phyloP scores from a whole-genome alignment of 2,329 filamentous ascomycete genomes.

The Grosmannia huntii region DNA sequence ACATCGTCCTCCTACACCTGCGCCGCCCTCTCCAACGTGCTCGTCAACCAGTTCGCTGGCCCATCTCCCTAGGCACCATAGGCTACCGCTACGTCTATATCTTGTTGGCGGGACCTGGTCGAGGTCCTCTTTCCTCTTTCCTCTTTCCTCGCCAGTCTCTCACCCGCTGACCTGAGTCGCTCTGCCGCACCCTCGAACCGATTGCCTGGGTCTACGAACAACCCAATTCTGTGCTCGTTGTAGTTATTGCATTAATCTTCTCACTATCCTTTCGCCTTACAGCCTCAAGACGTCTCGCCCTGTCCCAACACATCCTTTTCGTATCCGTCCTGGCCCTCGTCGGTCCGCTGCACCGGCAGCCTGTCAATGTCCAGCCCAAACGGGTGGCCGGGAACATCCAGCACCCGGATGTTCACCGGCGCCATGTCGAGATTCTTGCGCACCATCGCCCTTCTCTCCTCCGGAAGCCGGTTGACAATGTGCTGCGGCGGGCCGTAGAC shows the following conservation, averaged over 20 bases:
- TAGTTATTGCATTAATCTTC: no score
- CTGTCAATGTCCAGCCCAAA: background rate
- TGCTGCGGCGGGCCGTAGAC: constrained; percentile 8
- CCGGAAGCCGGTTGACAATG: constrained; percentile 2
- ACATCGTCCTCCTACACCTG: constrained; percentile 31
- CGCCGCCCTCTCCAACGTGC: constrained; percentile 29
- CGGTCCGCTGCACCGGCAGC: background rate
- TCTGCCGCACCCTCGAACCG: constrained; percentile 35
- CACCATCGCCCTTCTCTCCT: constrained; percentile 5
- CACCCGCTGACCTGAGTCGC: constrained; percentile 21
- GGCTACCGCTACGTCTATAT: constrained; percentile 30
- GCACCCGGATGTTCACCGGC: constrained; percentile 8
- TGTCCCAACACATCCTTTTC: background rate
- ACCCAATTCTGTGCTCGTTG: constrained; percentile 26
- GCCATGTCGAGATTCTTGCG: constrained; percentile 6
- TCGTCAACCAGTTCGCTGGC: constrained; percentile 34
- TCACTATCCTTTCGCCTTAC: no score
- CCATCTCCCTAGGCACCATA: constrained; percentile 32
- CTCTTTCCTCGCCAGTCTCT: background rate
- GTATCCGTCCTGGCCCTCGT: constrained; percentile 8
- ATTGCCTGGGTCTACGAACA: constrained; percentile 37
- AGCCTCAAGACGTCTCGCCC: background rate
- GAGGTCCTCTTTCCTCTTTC: constrained; percentile 19
- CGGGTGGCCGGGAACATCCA: constrained; percentile 1
- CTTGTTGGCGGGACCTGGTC: constrained; percentile 31